Evolutionary conservation across 2,329 filamentous ascomycete genomes (phyloP), one percentile per base, ranked within the genome.

Genomic region (Colletotrichum camelliae): DNA sequence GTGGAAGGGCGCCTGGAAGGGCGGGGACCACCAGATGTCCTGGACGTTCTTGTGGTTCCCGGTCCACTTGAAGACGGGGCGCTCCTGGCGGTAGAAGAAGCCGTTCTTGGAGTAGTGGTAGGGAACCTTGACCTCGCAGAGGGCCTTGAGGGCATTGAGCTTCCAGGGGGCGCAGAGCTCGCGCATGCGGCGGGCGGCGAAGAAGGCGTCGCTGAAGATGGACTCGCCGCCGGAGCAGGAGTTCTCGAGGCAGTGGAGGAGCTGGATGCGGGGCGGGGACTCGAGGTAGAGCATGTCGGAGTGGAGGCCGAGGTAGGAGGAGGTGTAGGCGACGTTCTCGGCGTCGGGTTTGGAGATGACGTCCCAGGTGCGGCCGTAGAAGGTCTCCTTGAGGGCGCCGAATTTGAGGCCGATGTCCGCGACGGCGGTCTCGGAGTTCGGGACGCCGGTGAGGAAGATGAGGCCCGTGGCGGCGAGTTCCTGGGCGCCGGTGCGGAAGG

Each of bases 291-390:
- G 89, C 55, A 98, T 89, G 82, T 98, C 97, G 91, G 98, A 97
- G 86, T 99, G 97, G 64, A 98, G 92, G 18, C 94, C 95, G 2
- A 98, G 91, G 81, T 93, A 93, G 65, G 93, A 90, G 81, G 91
- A 93, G 1, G 96, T 98, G 85, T 98, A 96, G 12, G 97, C 96
- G 5, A 98, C 94, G 82, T 98, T 98, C 82, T 96, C 96, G 29
- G 96, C 95, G 71, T 95, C 84, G 2, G 94, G 93, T 69, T 97
- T 94, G 5, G 93, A 95, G 70, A 92, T 91, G 15, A 98, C 96
- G 84, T 98, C 94, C 92, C 96, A 98, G 0, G 95, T 98, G 79
- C 90, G 88, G 57, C 97, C 97, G 84, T 98, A 98, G 82, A 98
- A 97, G 9, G 96, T 97, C 80, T 95, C 93, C 81, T 95, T 94